phyloP scores from a whole-genome alignment of 495 filamentous ascomycete species.

The Trichoderma reesei region DNA sequence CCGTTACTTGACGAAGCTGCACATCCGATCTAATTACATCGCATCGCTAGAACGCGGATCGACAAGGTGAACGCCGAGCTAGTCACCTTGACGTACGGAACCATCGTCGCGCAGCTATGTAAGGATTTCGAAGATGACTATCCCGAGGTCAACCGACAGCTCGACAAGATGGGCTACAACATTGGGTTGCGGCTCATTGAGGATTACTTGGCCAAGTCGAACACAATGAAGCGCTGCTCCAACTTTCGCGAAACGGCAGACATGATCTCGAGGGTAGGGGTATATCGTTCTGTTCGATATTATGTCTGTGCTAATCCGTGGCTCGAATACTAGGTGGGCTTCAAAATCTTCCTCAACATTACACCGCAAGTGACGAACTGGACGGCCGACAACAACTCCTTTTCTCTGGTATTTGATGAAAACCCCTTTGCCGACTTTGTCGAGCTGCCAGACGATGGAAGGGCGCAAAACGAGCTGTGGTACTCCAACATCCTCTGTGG shows the following conservation, averaged over 20 bases:
- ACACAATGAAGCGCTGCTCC: slow-evolving; percentile 68
- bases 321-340: slow-evolving; percentile 61
- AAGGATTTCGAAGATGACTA: slow-evolving; percentile 93
- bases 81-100: slow-evolving; percentile 94
- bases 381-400: slow-evolving; percentile 91
- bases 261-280: slow-evolving; percentile 82
- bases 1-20: not conserved
- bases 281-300: not conserved
- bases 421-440: slow-evolving; percentile 97
- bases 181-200: slow-evolving; percentile 95
- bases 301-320: not conserved
- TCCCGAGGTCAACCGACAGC: slow-evolving; percentile 86
- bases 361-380: slow-evolving; percentile 93
- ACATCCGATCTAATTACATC: not conserved
- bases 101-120: slow-evolving; percentile 91
- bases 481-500: slow-evolving; percentile 97
- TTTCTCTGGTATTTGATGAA: slow-evolving; percentile 92
- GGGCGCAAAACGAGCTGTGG: slow-evolving; percentile 95
- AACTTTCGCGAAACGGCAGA: slow-evolving; percentile 95
- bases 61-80: slow-evolving; percentile 80
- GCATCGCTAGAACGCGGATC: slow-evolving; percentile 46
- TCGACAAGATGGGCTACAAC: slow-evolving; percentile 99
- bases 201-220: slow-evolving; percentile 93
- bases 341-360: slow-evolving; percentile 98
- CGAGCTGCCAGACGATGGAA: slow-evolving; percentile 89